Base-by-base conservation (phyloP, 1,284 basidiomycete species). In the Moesziomyces aphidis region DNA sequence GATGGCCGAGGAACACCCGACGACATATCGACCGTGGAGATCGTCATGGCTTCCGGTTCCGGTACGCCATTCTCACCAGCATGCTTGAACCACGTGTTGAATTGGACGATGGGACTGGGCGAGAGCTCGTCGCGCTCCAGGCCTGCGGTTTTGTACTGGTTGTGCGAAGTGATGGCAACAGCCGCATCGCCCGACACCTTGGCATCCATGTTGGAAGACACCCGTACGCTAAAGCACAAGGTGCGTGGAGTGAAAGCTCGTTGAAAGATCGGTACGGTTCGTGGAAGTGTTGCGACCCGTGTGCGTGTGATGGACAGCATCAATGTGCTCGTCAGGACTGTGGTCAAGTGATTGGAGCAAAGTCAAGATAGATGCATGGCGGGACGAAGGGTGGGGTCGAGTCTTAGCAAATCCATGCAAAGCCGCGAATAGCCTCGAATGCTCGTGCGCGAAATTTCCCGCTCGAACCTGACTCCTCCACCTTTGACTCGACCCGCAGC, bases 1-100 rank as follows among this genome's bases (percentile, higher is more conserved):
- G 93, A 94, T 19, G 96, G 96, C 8, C 79, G 58, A 24, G 69
- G 55, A 8, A 61, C 50, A 1, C 56, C 61, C 5, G 51, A 42
- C 4, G 57, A n/a, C 22, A 49, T 50, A 24, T 64, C 66, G 9
- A 66, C 71, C 8, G 80, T 83, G n/a, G 71, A 72, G 22, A 84
- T 60, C 26, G 78, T 80, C 83, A 84, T 84, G 8, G 81, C 80
- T 54, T 83, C 83, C 1, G 83, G 83, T 56, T 83, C 80, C 2
- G 63, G 55, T 21, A 83, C 79, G n/a, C 71, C 65, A 10, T 75
- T 63, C 13, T 72, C 67, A 9, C 42, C 23, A 19, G 81, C 82
- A 19, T 79, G 58, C 39, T 73, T 57, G 61, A 83, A 82, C 83
- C 83, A 84, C 31, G 48, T 26, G 52, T 78, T 64, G 65, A 84